Evolutionary conservation across 345 rosid species (phyloP).

Genomic region (Erodium maritimum): DNA sequence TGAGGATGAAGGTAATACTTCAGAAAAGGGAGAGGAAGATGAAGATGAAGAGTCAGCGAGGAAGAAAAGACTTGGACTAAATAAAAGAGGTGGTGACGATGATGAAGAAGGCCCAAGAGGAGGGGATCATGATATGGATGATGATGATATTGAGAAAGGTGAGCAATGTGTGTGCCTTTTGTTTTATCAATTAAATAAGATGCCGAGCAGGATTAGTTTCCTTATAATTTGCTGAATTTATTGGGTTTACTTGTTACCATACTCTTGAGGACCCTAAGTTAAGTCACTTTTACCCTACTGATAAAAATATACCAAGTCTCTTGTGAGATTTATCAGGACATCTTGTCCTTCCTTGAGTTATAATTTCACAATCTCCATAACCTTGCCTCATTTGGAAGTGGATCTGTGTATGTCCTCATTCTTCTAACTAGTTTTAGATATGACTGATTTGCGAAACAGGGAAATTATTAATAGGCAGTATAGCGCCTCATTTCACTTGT

Average conservation of each 20-base stretch:
- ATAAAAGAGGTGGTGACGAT: constrained; percentile 57
- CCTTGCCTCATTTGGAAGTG: neutral
- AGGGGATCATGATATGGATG: constrained; percentile 85
- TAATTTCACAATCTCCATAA: neutral
- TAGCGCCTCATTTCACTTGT: neutral
- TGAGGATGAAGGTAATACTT: constrained; percentile 78
- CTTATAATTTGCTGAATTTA: neutral
- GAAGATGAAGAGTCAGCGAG: constrained; percentile 84
- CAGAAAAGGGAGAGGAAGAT: constrained; percentile 89
- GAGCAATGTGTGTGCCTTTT: constrained; percentile 10
- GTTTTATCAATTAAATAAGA: neutral
- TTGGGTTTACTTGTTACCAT: neutral
- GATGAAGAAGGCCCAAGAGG: constrained; percentile 94
- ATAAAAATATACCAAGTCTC: neutral
- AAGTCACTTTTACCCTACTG: neutral
- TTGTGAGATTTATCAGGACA: neutral
- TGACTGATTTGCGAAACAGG: neutral
- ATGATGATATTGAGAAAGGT: constrained; percentile 96
- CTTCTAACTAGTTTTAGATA: neutral
- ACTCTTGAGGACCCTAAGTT: neutral
- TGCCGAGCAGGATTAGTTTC: neutral
- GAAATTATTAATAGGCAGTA: neutral
- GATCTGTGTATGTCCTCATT: neutral
- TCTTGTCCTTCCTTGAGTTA: neutral
- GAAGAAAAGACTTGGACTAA: constrained; percentile 78